Evolutionary conservation across 108 stramenopile genomes (phyloP), one percentile per base, ranked within the genome.

Genomic region (Nitzschia inconspicua): DNA sequence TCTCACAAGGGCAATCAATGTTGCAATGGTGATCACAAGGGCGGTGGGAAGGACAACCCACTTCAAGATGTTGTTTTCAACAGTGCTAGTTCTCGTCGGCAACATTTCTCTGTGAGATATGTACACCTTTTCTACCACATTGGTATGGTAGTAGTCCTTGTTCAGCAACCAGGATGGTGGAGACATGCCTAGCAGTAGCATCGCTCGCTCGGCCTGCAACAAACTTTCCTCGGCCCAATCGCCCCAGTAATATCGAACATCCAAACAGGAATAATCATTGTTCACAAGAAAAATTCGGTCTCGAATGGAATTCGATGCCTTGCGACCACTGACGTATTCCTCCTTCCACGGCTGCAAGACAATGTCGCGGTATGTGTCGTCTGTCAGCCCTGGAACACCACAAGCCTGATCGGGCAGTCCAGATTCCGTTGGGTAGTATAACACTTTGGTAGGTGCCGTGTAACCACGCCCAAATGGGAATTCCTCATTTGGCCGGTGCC

Each of bases 171-270:
- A 57, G 3, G 37, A 4, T 41, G 57, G 57, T 42, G 20, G 5
- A 14, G 37, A 20, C 18, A 26, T 57, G 9, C 57, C 57, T 40
- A 40, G 22, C 57, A 57, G 42, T 20, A 31, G 20, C 57, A 57
- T 57, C 22, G 57, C 57, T 19, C 57, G 57, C 31, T 57, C 57
- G 36, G 57, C 57, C 23, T 57, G 57, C 20, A 57, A n/a, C 14
- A 57, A 42, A 9, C 29, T 31, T 9, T 57, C 57, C 42, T 57
- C 57, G 16, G 57, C 57, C 57, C 57, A 57, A 42, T 57, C 57
- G 2, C 57, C 57, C n/a, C 23, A 4, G 26, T 20, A 6, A 4
- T 57, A 23, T 23, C 57, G 40, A 9, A 40, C 11, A 23, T 42
- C 42, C 7, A 23, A 3, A 42, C 57, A 57, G 8, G 42, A 23